Base-by-base conservation (phyloP, 306 rosid species). In the Calophaca sinica region DNA sequence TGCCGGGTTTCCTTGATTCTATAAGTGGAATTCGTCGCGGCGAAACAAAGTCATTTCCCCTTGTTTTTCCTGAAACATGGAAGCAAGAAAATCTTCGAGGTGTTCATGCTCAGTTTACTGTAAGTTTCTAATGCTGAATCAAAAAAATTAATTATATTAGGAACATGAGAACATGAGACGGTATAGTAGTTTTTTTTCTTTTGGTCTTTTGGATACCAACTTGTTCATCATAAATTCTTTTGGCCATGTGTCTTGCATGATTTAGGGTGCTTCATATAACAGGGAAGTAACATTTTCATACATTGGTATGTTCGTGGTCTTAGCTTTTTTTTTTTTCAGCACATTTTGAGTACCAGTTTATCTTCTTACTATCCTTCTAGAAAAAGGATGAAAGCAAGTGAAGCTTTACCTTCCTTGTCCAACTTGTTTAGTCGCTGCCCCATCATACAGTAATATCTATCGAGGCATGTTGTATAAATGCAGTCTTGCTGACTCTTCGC, bases 31-130 rank as follows among this genome's bases (percentile, higher is more conserved):
- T 94, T 83, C 45, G 73, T 15, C 83, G 52, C 12, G 97, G 97
- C 11, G 97, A 91, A 83, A 84, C 90, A 36, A 94, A 82, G 88
- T 87, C 97, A 57, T 94, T 91, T 84, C 91, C 91, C 42, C 93
- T 91, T 67, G 82, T 88, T 63, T 94, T 94, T 84, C 97, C 98
- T 44, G 93, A 91, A 82, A 84, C 96, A 9, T 94, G 98, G 98
- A 89, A 57, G 46, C 98, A 91, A 83, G 94, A 91, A 79, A 77
- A 81, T 78, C 96, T 94, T 35, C 86, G 81, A 29, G 94, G 97
- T 61, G 73, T 94, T 80, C 93, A 83, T 79, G 97, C 98, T 73
- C 97, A 94, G 76, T 91, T 94, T 76, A 91, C 88, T 44, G 98
- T 94, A 80, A 89, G 96, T 79, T 74, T 60, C 70, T 59, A 41